Evolutionary conservation across 148 eudicot genomes (phyloP), one percentile per base, ranked within the genome.

Genomic region (Vaccinium macrocarpon): DNA sequence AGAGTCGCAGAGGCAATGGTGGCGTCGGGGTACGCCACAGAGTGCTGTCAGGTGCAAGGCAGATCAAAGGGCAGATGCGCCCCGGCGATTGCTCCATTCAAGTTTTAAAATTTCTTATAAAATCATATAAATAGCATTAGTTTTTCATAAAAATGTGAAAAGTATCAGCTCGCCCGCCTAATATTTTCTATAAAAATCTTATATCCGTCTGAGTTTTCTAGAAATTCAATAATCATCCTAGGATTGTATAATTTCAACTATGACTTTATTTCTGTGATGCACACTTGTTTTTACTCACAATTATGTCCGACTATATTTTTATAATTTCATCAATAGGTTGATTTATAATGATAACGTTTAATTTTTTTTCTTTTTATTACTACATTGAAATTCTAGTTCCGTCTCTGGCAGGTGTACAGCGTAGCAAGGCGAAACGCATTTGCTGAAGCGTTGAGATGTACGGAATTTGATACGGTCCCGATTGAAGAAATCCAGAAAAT

Each of bases 401-500:
- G 3, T 62, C 23, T 3, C 32, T 78, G 83, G 50, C 88, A 88
- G 74, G 88, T 90, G 13, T 95, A 88, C 72, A 35, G 82, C 55
- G 76, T 87, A 2, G 57, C 91, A 0, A 88, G 99, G 72, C 78
- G 91, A 25, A 84, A 81, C 16, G 89, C 90, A 4, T 88, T 93
- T 52, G 77, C 82, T 15, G 92, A 89, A 11, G 91, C 88, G 18
- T 72, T 92, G 78, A 88, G 80, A 52, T 73, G 48, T 18, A 87
- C 88, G 3, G 97, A 94, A 1, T 90, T 90, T 48, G 92, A 94
- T 4, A 90, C 85, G 83, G 57, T 85, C 8, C 92, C 90, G 82
- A 87, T 90, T 42, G 99, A 96, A 5, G 97, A 96, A 18, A 90
- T 89, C 1, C 93, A 88, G 55, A 90, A 78, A 74, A 89, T 91